Evolutionary conservation across 306 rosid genomes (phyloP), one percentile per base, ranked within the genome.

Genomic region (Canavalia ensiformis): DNA sequence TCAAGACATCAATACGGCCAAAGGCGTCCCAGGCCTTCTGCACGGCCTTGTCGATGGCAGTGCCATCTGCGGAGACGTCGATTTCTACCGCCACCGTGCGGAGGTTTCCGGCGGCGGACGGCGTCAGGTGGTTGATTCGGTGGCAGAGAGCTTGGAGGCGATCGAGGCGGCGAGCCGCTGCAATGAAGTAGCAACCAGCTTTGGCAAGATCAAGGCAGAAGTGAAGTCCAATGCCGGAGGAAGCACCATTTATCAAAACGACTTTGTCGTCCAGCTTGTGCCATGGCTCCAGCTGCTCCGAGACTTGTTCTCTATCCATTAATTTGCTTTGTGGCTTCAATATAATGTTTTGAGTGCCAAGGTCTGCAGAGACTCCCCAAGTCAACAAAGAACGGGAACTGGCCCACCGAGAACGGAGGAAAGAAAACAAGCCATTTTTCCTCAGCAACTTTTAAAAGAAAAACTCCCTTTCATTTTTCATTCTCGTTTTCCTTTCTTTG

Each of bases 211-310:
- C 97, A 18, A 90, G 75, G 58, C 97, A 94, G 70, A 92, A 87
- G 0, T 89, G 92, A 5, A 69, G 87, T 72, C 97, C 98, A 2
- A 94, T 88, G 0, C 97, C 98, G 1, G 98, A 80, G 8, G 98
- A 94, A 11, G 96, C 94, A 30, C 98, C 97, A 56, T 97, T 94
- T 9, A 94, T 92, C 83, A 94, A 56, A 5, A 94, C 97, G 7
- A 94, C 94, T 69, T 94, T 92, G 39, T 88, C 89, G 30, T 31
- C 51, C 0, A 94, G 91, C 74, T 44, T 37, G 67, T 73, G 85
- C 97, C 95, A 90, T 7, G 91, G 88, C 81, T 91, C 97, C 33
- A 92, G 72, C 39, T 83, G 74, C 59, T 47, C 9, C 6, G 78
- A 1, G 5, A 59, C 82, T 76, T 62, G 68, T 5, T 37, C 44